These are phyloP conservation scores for Lactarius hengduanensis DNA, from an alignment of 768 basidiomycete genomes.

Conservation along the genomic window DNA sequence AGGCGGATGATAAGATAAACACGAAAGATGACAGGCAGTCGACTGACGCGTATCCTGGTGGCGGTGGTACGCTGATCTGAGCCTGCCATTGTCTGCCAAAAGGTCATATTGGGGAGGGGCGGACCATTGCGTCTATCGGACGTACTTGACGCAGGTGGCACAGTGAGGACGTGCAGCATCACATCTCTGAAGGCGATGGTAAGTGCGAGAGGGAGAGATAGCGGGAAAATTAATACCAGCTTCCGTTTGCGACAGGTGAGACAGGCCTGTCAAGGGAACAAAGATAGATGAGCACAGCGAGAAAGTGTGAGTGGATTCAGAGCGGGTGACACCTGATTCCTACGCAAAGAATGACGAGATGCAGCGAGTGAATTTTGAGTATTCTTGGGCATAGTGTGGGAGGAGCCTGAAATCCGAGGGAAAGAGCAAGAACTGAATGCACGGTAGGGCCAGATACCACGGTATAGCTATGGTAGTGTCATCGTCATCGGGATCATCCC, in stretches of 20 bases:
- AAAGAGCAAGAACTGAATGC: conserved; percentile 5
- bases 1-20: conserved; percentile 24
- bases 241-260: conserved; percentile 82
- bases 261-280: conserved; percentile 54
- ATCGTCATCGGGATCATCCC: too few relatives aligned
- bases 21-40: conserved; percentile 2
- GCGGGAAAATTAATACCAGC: conserved; percentile 50
- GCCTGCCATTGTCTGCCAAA: conserved; percentile 72
- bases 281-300: conserved; percentile 17
- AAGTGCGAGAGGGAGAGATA: conserved; percentile 17
- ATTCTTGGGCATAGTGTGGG: conserved; percentile 63
- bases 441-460: neutral
- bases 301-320: conserved; percentile 5
- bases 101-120: conserved; percentile 18
- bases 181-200: conserved; percentile 60
- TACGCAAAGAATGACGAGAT: conserved; percentile 62
- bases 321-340: conserved; percentile 60
- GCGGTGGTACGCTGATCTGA: conserved; percentile 78
- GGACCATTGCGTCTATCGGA: conserved; percentile 18
- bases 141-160: conserved; percentile 78
- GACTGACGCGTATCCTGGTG: conserved; percentile 78
- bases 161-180: conserved; percentile 86
- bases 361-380: conserved; percentile 37
- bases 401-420: neutral
- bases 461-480: neutral